Base-by-base conservation (phyloP, 331 rosid genomes). In the Quercus phellos region DNA sequence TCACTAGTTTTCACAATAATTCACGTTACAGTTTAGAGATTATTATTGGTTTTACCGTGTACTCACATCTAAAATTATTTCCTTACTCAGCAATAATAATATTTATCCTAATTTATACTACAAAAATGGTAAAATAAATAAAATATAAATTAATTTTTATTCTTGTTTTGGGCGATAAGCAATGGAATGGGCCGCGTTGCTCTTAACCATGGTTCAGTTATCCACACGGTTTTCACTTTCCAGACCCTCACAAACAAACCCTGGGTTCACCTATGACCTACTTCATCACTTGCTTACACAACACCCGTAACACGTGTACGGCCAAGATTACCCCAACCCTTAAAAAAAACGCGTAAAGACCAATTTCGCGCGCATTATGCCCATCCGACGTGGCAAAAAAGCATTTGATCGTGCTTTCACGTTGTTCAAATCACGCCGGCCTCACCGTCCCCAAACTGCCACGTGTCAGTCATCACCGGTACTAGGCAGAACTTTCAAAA, bases 361-460 rank as follows among this genome's bases (percentile, higher is more conserved):
- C 29, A 72, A 69, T 53, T 76, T 43, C 82, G 46, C 84, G 87
- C 80, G 87, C 72, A 84, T 12, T 70, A n/a, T 61, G 63, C 68
- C 21, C 60, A 30, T 69, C 79, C 72, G 51, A 64, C 68, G 75
- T 75, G 86, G 80, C 51, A 13, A 38, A 7, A 21, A 22, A 51
- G 18, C 12, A 4, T 42, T 24, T n/a, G n/a, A 16, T 77, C 50
- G 75, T 53, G 85, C 70, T 30, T 2, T 53, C 38, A 80, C 75
- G 85, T 60, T 55, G 51, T 10, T 63, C 12, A 21, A 18, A 5
- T 21, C 10, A 12, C 22, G 64, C 83, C 68, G 21, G 27, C 68
- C 22, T 42, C n/a, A 4, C 4, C 8, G 5, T 24, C 2, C 53
- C 14, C 75, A 76, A 73, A 19, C 78, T 26, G 35, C 14, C 51